Conservation (phyloP, 2,329 filamentous ascomycete genomes). For the Ploettnerulaceae sp. region DNA sequence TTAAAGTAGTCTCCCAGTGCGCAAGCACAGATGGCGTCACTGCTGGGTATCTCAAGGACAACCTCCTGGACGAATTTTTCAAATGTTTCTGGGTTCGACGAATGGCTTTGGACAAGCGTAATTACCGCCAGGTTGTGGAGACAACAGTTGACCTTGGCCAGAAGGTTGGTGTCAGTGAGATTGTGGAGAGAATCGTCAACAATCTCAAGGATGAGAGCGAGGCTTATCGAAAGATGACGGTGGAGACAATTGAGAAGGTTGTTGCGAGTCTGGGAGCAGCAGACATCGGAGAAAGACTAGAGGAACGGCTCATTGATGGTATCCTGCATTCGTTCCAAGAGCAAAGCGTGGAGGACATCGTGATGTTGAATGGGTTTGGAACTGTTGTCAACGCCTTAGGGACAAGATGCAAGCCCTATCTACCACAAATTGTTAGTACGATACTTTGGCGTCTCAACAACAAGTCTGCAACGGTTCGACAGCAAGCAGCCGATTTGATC, state of each 20-base stretch:
- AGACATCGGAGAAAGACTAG: conserved; percentile 86
- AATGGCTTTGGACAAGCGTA: conserved; percentile 96
- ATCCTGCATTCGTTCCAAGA: conserved; percentile 97
- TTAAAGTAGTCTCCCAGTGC: conserved; percentile 96
- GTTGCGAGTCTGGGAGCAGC: conserved; percentile 89
- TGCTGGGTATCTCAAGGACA: conserved; percentile 88
- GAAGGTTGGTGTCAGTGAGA: conserved; percentile 96
- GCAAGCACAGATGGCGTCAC: conserved; percentile 93
- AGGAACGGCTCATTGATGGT: conserved; percentile 91
- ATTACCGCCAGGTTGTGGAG: conserved; percentile 96
- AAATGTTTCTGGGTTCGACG: conserved; percentile 97
- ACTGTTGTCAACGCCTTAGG: conserved; percentile 95
- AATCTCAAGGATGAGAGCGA: conserved; percentile 98
- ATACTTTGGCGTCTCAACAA: conserved; percentile 97
- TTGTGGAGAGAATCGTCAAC: conserved; percentile 85
- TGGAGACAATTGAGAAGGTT: conserved; percentile 96
- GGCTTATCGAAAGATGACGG: conserved; percentile 97
- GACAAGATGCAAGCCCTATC: conserved; percentile 89
- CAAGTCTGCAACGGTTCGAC: conserved; percentile 92
- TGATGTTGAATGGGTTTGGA: conserved; percentile 96
- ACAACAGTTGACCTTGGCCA: conserved; percentile 96
- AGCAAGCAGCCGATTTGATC: conserved; percentile 94
- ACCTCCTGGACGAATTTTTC: conserved; percentile 94
- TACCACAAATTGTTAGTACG: conserved; percentile 94
- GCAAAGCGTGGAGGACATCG: conserved; percentile 91